Percentiles rank a stretch among this genome's conserved stretches.
Conservation (phyloP, 1,284 basidiomycete genomes). For the Leccinum pallidistipes region DNA sequence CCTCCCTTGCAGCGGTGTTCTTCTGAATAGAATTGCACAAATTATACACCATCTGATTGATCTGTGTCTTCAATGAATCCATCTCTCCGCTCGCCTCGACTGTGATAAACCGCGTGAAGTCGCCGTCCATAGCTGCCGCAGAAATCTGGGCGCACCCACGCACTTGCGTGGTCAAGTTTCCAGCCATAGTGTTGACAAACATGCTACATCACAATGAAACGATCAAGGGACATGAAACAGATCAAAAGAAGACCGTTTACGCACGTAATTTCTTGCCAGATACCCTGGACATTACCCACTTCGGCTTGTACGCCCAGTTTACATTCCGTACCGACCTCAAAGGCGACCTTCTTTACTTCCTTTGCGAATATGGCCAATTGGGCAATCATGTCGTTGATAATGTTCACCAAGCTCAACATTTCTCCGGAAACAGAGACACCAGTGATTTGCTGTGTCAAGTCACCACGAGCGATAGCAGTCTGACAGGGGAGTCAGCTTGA, state of each 20-base stretch:
- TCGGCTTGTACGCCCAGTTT: conserved; percentile 98
- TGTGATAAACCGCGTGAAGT: conserved; percentile 99
- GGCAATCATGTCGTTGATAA: conserved; percentile 97
- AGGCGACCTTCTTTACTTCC: conserved; percentile 93
- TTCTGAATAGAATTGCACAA: conserved; percentile 97
- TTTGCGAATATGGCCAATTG: conserved; percentile 92
- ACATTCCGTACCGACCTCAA: conserved; percentile 95
- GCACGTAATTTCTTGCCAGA: conserved; percentile 98
- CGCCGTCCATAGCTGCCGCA: conserved; percentile 97
- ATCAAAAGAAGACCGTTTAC: conserved; percentile 36
- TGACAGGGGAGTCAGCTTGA: conserved; percentile 29
- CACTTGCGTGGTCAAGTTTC: conserved; percentile 97
- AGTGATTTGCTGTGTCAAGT: conserved; percentile 91
- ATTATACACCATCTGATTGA: conserved; percentile 99
- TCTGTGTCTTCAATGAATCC: conserved; percentile 99
- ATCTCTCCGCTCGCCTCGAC: conserved; percentile 99
- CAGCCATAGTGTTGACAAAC: conserved; percentile 95
- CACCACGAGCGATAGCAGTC: conserved; percentile 93
- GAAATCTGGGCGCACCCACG: conserved; percentile 99
- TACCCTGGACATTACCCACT: conserved; percentile 95
- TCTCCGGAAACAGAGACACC: conserved; percentile 95
- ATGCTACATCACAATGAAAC: conserved; percentile 44
- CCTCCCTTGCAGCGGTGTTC: conserved; percentile 97
- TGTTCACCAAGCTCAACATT: conserved; percentile 91
- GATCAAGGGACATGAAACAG: background rate